Evolutionary conservation across 805 yeast genomes (phyloP).

Genomic region (Saccharomycopsis malanga): DNA sequence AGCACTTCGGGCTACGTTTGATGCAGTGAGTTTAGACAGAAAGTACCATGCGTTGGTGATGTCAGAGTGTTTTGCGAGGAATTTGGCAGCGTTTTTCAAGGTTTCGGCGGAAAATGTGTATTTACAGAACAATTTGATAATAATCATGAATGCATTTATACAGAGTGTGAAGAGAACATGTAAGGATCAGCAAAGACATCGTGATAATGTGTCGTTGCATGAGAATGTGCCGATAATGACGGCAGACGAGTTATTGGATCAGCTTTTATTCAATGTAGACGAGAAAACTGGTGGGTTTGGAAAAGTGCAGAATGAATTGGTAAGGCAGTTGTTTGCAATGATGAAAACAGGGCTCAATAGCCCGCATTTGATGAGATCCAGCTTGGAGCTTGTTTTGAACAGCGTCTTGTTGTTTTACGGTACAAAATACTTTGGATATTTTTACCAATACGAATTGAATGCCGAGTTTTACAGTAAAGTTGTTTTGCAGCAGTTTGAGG

Average conservation of each 20-base stretch:
- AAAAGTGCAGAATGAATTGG: background rate
- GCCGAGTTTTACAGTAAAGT: conserved; percentile 8
- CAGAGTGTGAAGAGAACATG: conserved; percentile 8
- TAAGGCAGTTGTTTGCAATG: conserved; percentile 3
- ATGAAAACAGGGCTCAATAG: conserved; percentile 7
- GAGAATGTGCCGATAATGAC: background rate
- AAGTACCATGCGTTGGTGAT: conserved; percentile 1
- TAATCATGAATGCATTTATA: conserved; percentile 20
- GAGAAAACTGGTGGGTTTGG: too few species aligned
- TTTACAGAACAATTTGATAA: conserved; percentile 12
- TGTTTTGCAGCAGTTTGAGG: background rate
- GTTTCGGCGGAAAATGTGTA: conserved; percentile 5
- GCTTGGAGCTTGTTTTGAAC: conserved; percentile 12
- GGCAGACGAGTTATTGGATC: background rate
- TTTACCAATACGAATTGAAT: conserved; percentile 10
- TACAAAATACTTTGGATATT: conserved; percentile 2
- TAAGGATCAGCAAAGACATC: conserved; percentile 3
- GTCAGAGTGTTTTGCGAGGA: conserved; percentile 2
- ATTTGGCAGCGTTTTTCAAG: background rate
- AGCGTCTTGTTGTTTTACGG: conserved; percentile 9
- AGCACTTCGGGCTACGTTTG: conserved; percentile 21
- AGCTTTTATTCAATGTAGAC: conserved; percentile 1
- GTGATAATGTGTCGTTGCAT: background rate
- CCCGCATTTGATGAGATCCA: conserved; percentile 4
- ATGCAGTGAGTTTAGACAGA: conserved; percentile 8